These are phyloP conservation scores for Cladosporium sphaerospermum DNA, from an alignment of 2,329 filamentous ascomycete species.

Conservation along the genomic window DNA sequence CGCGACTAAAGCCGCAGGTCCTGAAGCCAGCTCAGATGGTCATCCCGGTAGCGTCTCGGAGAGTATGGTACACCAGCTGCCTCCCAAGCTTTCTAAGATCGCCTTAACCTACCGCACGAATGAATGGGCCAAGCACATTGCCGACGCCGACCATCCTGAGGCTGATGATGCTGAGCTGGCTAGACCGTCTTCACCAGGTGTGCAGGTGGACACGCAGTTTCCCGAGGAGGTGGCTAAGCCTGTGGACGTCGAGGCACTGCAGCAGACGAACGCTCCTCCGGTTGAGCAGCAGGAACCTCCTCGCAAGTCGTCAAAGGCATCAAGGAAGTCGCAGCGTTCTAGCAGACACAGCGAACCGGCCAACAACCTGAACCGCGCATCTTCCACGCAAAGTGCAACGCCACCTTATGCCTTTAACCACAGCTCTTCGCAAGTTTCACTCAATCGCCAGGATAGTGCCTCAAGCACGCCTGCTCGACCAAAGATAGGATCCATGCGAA, in stretches of 20 bases:
- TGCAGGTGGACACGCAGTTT: conserved; percentile 25
- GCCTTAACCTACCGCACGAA: conserved; percentile 83
- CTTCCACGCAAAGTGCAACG: conserved; percentile 9
- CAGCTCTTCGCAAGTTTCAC: conserved; percentile 12
- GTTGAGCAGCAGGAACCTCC: conserved; percentile 45
- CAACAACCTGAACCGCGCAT: not conserved
- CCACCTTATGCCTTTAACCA: conserved; percentile 18
- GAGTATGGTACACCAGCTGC: conserved; percentile 56
- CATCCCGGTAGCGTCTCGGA: conserved; percentile 10
- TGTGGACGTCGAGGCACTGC: conserved; percentile 15
- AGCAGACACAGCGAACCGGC: conserved; percentile 4
- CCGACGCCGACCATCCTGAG: conserved; percentile 68
- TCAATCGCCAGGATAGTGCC: conserved; percentile 14
- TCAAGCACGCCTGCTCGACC: not conserved
- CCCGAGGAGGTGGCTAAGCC: conserved; percentile 15
- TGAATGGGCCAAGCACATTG: conserved; percentile 91
- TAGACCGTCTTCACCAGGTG: conserved; percentile 32
- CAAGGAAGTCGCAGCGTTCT: conserved; percentile 15
- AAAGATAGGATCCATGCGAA: conserved; percentile 22
- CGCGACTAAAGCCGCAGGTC: not conserved
- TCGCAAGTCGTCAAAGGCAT: conserved; percentile 17
- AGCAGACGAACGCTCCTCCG: conserved; percentile 2
- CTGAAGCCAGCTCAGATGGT: not conserved
- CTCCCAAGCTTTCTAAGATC: conserved; percentile 66
- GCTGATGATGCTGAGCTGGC: conserved; percentile 39